These are phyloP conservation scores for Xylariaceae sp. DNA, from an alignment of 2,329 filamentous ascomycete species.

Conservation along the genomic window DNA sequence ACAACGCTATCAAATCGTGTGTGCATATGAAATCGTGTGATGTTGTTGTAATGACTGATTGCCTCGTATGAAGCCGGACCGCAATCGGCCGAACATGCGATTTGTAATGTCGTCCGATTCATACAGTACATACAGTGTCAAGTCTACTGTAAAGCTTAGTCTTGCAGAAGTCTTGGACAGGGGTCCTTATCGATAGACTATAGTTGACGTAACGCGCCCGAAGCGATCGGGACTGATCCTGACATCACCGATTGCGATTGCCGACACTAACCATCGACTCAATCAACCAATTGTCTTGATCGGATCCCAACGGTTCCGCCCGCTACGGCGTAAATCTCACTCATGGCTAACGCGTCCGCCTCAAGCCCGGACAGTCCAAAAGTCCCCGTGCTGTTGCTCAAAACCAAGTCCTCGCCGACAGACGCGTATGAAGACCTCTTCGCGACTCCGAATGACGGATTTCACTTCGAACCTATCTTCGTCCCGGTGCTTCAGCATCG, in stretches of 20 bases:
- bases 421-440: constrained; percentile 71
- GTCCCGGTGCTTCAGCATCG: constrained; percentile 71
- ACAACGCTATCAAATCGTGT: constrained; percentile 7
- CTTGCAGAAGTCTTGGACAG: too few relatives aligned
- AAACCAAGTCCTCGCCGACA: constrained; percentile 65
- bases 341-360: constrained; percentile 17
- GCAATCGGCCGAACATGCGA: constrained; percentile 14
- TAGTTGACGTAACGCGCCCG: neutral
- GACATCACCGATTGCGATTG: constrained; percentile 13
- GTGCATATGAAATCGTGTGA: neutral
- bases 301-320: too few relatives aligned
- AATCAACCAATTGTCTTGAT: neutral
- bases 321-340: neutral
- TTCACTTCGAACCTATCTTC: constrained; percentile 58
- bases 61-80: constrained; percentile 5
- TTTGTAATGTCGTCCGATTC: constrained; percentile 21
- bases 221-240: neutral
- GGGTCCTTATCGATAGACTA: constrained; percentile 31
- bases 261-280: neutral
- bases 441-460: constrained; percentile 36
- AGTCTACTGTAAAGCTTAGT: too few relatives aligned
- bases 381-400: constrained; percentile 64
- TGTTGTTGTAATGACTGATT: neutral
- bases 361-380: constrained; percentile 12
- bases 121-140: neutral